These are phyloP conservation scores for Auxenochlorella pyrenoidosa DNA, from an alignment of 139 green algal genomes.

Conservation along the genomic window DNA sequence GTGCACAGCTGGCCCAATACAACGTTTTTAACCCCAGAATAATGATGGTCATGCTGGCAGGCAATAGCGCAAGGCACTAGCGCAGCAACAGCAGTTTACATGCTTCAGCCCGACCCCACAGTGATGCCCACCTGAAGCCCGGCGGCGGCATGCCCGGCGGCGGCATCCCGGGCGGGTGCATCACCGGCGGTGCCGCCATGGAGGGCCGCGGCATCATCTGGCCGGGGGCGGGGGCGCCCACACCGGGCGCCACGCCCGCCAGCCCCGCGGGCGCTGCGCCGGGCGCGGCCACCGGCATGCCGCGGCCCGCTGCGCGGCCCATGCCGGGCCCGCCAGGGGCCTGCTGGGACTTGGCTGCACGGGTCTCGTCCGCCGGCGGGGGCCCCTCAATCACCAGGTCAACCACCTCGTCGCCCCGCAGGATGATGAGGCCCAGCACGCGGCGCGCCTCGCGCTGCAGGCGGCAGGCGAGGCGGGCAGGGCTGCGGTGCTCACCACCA, in stretches of 20 bases:
- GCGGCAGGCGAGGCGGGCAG: neutral
- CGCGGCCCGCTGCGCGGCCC: slow-evolving; percentile 82
- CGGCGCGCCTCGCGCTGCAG: slow-evolving; percentile 88
- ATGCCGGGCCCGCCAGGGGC: slow-evolving; percentile 83
- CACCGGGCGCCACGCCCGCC: slow-evolving; percentile 83
- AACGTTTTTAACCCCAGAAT: too few species aligned
- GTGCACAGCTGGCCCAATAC: too few species aligned
- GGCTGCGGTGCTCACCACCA: too few species aligned
- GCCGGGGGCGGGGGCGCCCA: slow-evolving; percentile 88
- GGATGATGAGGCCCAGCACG: slow-evolving; percentile 94
- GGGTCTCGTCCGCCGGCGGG: slow-evolving; percentile 83
- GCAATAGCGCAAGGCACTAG: neutral
- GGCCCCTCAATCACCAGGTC: slow-evolving; percentile 96
- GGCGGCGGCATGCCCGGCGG: slow-evolving; percentile 59
- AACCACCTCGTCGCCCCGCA: slow-evolving; percentile 96
- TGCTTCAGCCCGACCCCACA: too few species aligned
- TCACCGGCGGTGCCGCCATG: slow-evolving; percentile 63
- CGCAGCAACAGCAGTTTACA: neutral
- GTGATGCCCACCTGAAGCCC: slow-evolving; percentile 10
- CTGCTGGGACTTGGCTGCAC: slow-evolving; percentile 53
- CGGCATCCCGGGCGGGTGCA: slow-evolving; percentile 50
- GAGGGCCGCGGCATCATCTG: slow-evolving; percentile 94
- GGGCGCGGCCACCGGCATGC: slow-evolving; percentile 76
- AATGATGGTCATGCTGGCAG: neutral
- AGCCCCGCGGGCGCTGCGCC: slow-evolving; percentile 86